A percentile compares a stretch with the other conserved stretches of the same genome.
These are phyloP conservation scores for Trichoderma koningii DNA, from an alignment of 2,329 filamentous ascomycete species.

Conservation along the genomic window DNA sequence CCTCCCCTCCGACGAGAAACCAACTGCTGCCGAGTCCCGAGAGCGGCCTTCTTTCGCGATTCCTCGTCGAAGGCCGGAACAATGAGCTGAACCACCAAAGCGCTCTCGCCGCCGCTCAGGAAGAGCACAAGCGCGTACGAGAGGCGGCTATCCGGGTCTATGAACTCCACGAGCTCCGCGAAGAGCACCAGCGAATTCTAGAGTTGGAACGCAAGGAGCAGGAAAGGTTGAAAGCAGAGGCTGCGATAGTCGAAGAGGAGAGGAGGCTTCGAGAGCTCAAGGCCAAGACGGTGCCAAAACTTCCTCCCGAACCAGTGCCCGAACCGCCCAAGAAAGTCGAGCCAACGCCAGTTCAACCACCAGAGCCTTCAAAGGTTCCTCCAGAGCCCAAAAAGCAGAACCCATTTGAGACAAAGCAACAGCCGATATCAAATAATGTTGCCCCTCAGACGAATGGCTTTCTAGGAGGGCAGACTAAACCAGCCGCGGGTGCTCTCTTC, in stretches of 20 bases:
- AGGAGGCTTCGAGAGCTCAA: constrained; percentile 51
- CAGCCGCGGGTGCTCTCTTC: constrained; percentile 32
- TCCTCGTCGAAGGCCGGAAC: constrained; percentile 64
- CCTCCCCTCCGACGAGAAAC: constrained; percentile 45
- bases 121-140: constrained; percentile 67
- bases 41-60: constrained; percentile 54
- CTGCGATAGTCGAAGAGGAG: constrained; percentile 50
- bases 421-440: constrained; percentile 23
- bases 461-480: constrained; percentile 33
- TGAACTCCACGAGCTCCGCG: constrained; percentile 50
- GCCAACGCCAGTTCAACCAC: constrained; percentile 25
- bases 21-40: constrained; percentile 48
- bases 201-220: constrained; percentile 50
- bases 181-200: constrained; percentile 48
- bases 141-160: constrained; percentile 52
- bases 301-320: constrained; percentile 43
- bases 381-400: constrained; percentile 31
- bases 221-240: constrained; percentile 49
- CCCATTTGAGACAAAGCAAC: background rate
- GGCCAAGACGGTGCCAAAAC: constrained; percentile 48
- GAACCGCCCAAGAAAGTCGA: constrained; percentile 34
- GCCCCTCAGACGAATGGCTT: constrained; percentile 30
- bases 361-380: constrained; percentile 21
- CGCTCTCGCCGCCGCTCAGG: constrained; percentile 65
- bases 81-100: constrained; percentile 64